Percentiles rank a stretch among this genome's conserved stretches.
Conservation (phyloP, 495 filamentous ascomycete species). For the Neurospora sp. region DNA sequence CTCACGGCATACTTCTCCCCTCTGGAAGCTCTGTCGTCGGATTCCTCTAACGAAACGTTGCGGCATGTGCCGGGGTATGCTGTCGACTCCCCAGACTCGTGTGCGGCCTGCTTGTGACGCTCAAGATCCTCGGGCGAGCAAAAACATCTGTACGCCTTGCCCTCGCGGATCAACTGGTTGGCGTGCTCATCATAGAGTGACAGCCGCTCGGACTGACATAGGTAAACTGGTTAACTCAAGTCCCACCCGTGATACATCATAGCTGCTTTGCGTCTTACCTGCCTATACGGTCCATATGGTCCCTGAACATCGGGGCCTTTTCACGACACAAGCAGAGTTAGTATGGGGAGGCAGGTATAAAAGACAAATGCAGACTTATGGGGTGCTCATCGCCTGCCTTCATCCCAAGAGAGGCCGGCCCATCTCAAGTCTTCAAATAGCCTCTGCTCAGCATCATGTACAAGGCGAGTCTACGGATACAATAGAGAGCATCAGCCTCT, state of each 20-base stretch:
- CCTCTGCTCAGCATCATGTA: slow-evolving; percentile 64
- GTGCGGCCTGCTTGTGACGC: slow-evolving; percentile 48
- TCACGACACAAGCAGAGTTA: neutral
- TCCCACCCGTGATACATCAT: neutral
- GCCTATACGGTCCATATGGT: slow-evolving; percentile 74
- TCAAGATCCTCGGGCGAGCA: slow-evolving; percentile 66
- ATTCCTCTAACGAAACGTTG: slow-evolving; percentile 52
- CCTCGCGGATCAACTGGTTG: slow-evolving; percentile 54
- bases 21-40: slow-evolving; percentile 51
- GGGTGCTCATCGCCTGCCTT: slow-evolving; percentile 40
- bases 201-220: slow-evolving; percentile 64
- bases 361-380: slow-evolving; percentile 13
- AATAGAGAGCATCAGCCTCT: slow-evolving; percentile 6
- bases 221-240: neutral
- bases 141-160: slow-evolving; percentile 87
- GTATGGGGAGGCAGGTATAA: neutral
- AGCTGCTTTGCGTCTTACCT: slow-evolving; percentile 39
- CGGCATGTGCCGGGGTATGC: slow-evolving; percentile 73
- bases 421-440: slow-evolving; percentile 73
- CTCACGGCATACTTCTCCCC: slow-evolving; percentile 73
- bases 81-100: slow-evolving; percentile 47
- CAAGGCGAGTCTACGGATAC: slow-evolving; percentile 26
- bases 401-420: slow-evolving; percentile 89
- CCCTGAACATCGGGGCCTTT: slow-evolving; percentile 71
- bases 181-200: slow-evolving; percentile 64